Evolutionary conservation across 2,329 filamentous ascomycete genomes (phyloP).

Genomic region (Colletotrichum orbiculare): DNA sequence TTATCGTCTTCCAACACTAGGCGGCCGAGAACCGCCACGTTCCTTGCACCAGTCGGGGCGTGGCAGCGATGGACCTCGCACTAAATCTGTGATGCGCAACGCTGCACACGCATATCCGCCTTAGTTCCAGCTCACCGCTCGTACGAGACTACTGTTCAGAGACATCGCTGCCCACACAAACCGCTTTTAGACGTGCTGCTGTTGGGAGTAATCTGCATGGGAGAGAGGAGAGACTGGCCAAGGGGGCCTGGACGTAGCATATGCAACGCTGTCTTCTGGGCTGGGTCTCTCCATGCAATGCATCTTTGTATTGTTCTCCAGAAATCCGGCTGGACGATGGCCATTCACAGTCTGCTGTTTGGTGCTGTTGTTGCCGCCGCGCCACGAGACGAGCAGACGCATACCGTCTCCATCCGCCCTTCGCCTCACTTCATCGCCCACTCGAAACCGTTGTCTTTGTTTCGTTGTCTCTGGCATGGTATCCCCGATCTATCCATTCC

Average conservation of each 20-base stretch:
- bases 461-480: conserved; percentile 34
- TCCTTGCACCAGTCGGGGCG: conserved; percentile 32
- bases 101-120: conserved; percentile 37
- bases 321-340: conserved; percentile 16
- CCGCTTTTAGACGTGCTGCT: conserved; percentile 21
- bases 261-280: conserved; percentile 25
- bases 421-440: conserved; percentile 27
- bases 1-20: conserved; percentile 30
- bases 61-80: conserved; percentile 34
- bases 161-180: conserved; percentile 19
- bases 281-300: conserved; percentile 34
- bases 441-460: conserved; percentile 31
- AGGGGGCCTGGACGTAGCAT: conserved; percentile 30
- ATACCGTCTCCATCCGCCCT: neutral
- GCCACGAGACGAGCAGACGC: neutral
- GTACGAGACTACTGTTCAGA: conserved; percentile 7
- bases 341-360: neutral
- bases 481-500: conserved; percentile 31
- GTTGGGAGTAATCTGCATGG: conserved; percentile 28
- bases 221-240: conserved; percentile 6
- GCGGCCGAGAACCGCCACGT: conserved; percentile 30
- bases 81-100: conserved; percentile 37
- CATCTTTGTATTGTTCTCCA: conserved; percentile 6
- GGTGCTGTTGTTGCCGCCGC: no score
- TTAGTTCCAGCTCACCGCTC: conserved; percentile 36